Evolutionary conservation across 345 rosid species (phyloP).

Genomic region (Camelina hispida): DNA sequence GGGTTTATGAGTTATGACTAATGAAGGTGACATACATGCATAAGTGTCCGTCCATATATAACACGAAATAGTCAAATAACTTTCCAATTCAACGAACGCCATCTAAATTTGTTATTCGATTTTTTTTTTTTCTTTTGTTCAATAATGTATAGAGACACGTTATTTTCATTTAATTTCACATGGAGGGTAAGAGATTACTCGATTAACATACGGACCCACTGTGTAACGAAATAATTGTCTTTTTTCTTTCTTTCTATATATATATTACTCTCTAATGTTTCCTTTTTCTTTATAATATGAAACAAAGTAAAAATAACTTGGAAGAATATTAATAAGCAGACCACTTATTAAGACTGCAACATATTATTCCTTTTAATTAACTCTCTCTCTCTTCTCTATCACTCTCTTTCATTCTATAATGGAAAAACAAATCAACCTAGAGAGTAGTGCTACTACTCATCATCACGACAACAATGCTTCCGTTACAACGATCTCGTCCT

Average conservation of each 20-base stretch:
- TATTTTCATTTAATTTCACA: slow-evolving; percentile 35
- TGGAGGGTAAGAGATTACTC: slow-evolving; percentile 27
- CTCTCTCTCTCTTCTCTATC: slow-evolving; percentile 41
- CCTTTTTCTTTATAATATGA: slow-evolving; percentile 30
- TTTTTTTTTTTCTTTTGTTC: background rate
- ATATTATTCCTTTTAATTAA: slow-evolving; percentile 30
- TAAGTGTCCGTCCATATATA: slow-evolving; percentile 20
- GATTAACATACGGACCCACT: slow-evolving; percentile 29
- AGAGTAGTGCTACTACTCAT: slow-evolving; percentile 45
- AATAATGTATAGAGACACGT: background rate
- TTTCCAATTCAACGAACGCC: slow-evolving; percentile 11
- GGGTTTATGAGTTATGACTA: background rate
- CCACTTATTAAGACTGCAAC: slow-evolving; percentile 41
- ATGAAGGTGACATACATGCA: slow-evolving; percentile 18
- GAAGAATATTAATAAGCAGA: slow-evolving; percentile 40
- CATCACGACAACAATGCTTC: slow-evolving; percentile 35
- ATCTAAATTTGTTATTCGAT: slow-evolving; percentile 7
- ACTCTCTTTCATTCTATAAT: slow-evolving; percentile 22
- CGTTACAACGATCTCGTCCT: slow-evolving; percentile 21
- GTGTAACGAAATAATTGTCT: slow-evolving; percentile 7
- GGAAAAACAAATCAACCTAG: slow-evolving; percentile 50
- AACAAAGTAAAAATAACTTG: slow-evolving; percentile 9
- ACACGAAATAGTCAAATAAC: slow-evolving; percentile 16
- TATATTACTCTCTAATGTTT: background rate
- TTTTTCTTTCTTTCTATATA: background rate